Base-by-base conservation (phyloP, 31 red algal species). In the Asparagopsis taxiformis region DNA sequence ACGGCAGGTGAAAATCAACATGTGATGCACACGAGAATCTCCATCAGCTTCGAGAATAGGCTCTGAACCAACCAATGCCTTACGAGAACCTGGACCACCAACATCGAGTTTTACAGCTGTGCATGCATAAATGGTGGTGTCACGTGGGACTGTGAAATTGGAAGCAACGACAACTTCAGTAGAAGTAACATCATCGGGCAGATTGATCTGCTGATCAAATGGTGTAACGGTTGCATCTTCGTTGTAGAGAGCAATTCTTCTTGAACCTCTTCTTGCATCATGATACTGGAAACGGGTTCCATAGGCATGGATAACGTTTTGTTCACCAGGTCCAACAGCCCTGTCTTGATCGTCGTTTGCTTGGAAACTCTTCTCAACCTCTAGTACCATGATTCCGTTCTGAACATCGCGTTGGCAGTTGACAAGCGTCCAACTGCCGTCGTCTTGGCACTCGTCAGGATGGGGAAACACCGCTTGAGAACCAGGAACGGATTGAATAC, bases 61-160 rank as follows among this genome's bases (percentile, higher is more conserved):
- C 59, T 89, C 85, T 5, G 67, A 74, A 31, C 66, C 85, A 3
- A 89, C 75, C 59, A 89, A 80, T 79, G 33, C 75, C 35, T 57
- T 74, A 41, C 43, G n/a, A n/a, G n/a, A n/a, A n/a, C n/a, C n/a
- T n/a, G 33, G 46, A 4, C 50, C 33, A 8, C 25, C 11, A 10
- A 59, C 1, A 31, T 59, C 56, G 0, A 21, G 30, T 0, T 13
- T 25, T 3, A 59, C 30, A 16, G 17, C 16, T 15, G n/a, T n/a
- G 56, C 56, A 59, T 31, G 56, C 56, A 21, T 59, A 59, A 28
- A 32, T 31, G 56, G 56, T 59, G 56, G 8, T 28, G n/a, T 59
- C 34, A 31, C 30, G 30, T 15, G 56, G 56, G 56, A 59, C 34
- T 11, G 16, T 0, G 19, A 32, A 59, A 31, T 59, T 59, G 3